Evolutionary conservation across 1,284 basidiomycete genomes (phyloP).

Genomic region (Moesziomyces sp.): DNA sequence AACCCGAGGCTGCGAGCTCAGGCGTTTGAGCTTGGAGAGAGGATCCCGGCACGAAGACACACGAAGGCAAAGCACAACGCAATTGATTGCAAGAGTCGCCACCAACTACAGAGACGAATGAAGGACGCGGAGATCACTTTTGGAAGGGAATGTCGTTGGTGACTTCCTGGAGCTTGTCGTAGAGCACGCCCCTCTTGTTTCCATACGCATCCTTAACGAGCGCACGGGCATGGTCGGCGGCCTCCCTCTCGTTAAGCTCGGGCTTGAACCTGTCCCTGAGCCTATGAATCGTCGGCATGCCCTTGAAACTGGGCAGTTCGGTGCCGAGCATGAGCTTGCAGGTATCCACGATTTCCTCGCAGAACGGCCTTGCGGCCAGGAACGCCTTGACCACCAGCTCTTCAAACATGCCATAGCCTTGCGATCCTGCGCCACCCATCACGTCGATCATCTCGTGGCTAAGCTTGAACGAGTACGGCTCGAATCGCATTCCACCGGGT

Average conservation of each 20-base stretch:
- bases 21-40: too few species aligned
- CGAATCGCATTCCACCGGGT: conserved; percentile 65
- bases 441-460: conserved; percentile 97
- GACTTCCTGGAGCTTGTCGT: conserved; percentile 76
- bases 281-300: conserved; percentile 81
- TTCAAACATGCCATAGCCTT: conserved; percentile 93
- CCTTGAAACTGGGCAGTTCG: conserved; percentile 94
- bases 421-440: conserved; percentile 93
- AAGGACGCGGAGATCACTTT: not conserved
- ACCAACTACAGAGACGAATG: not conserved
- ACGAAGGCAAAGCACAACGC: too few species aligned
- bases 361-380: conserved; percentile 89
- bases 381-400: conserved; percentile 95
- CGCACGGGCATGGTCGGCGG: conserved; percentile 87
- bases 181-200: conserved; percentile 88
- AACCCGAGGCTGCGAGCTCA: too few species aligned
- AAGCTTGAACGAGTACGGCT: conserved; percentile 86
- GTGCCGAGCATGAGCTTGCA: conserved; percentile 95
- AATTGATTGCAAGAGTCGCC: not conserved
- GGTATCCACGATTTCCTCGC: conserved; percentile 86
- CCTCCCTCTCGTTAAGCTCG: conserved; percentile 84
- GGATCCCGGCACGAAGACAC: too few species aligned
- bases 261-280: conserved; percentile 87
- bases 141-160: conserved; percentile 62
- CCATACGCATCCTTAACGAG: conserved; percentile 92